Conservation (phyloP, 2,329 filamentous ascomycete genomes). For the Fusarium virguliforme region DNA sequence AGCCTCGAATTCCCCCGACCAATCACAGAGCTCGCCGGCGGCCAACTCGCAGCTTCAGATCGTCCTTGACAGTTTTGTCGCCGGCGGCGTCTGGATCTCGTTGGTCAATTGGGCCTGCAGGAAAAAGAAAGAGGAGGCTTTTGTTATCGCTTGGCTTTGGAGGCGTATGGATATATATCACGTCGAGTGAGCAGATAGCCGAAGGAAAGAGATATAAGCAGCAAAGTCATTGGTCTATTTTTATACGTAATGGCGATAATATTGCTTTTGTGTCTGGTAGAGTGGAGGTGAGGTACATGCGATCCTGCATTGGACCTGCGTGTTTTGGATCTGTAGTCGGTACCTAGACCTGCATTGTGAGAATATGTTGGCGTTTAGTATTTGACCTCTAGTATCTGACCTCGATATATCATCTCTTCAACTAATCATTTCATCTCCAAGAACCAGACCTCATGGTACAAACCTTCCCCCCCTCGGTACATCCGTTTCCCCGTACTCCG, state of each 20-base stretch:
- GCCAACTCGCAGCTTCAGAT: slow-evolving; percentile 12
- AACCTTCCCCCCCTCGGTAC: slow-evolving; percentile 25
- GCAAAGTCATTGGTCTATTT: slow-evolving; percentile 3
- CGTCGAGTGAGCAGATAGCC: background rate
- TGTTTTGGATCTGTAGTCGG: background rate
- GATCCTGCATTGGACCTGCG: slow-evolving; percentile 11
- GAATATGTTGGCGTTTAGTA: slow-evolving; percentile 2
- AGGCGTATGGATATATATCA: slow-evolving; percentile 9
- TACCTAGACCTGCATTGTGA: slow-evolving; percentile 8
- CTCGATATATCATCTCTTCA: background rate
- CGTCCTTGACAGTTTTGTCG: slow-evolving; percentile 11
- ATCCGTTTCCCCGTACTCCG: slow-evolving; percentile 48
- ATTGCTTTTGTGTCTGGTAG: background rate
- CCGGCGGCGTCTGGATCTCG: slow-evolving; percentile 24
- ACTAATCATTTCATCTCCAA: background rate
- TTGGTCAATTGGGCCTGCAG: slow-evolving; percentile 1
- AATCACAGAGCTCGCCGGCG: slow-evolving; percentile 33
- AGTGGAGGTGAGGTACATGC: slow-evolving; percentile 1
- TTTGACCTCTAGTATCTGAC: background rate
- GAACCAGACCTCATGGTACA: background rate
- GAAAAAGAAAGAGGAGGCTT: background rate
- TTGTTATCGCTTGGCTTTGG: slow-evolving; percentile 13
- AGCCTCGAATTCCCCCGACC: slow-evolving; percentile 2
- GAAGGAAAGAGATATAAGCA: background rate
- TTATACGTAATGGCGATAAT: slow-evolving; percentile 25